phyloP scores from a whole-genome alignment of 78 protist genomes.

The Pigoraptor vietnamica region DNA sequence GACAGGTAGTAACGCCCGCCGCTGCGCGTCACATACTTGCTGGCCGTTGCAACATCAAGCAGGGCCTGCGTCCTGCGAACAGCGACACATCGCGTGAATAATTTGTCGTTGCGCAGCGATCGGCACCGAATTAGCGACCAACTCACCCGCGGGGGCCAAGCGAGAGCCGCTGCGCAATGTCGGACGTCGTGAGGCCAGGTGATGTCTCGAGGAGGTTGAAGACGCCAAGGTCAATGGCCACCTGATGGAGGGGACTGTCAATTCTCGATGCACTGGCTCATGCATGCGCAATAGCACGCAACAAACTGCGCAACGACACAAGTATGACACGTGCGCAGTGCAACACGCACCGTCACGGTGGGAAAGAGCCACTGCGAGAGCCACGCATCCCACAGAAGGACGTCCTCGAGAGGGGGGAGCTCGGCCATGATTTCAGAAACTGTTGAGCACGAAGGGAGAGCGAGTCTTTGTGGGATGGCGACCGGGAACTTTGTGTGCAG shows the following conservation, averaged over 20 bases:
- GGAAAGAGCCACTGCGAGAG: no score
- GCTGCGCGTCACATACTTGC: neutral
- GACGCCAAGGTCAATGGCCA: neutral
- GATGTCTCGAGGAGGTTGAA: neutral
- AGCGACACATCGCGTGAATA: neutral
- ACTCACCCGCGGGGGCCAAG: neutral
- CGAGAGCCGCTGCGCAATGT: neutral
- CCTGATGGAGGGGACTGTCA: neutral
- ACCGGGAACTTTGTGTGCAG: no score
- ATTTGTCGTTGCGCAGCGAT: neutral
- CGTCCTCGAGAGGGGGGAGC: no score
- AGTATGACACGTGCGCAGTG: no score
- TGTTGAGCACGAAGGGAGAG: no score
- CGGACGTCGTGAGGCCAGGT: neutral
- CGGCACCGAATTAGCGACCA: neutral
- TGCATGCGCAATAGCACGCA: no score
- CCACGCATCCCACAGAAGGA: no score
- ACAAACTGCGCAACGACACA: no score
- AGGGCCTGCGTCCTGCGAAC: neutral
- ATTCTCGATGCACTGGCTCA: neutral
- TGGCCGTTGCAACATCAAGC: neutral
- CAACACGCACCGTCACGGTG: no score
- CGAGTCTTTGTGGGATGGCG: no score
- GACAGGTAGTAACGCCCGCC: neutral
- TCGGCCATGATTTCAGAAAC: no score